These are phyloP conservation scores for Poa pratensis DNA, from an alignment of 176 grass and related monocot genomes.

Conservation along the genomic window DNA sequence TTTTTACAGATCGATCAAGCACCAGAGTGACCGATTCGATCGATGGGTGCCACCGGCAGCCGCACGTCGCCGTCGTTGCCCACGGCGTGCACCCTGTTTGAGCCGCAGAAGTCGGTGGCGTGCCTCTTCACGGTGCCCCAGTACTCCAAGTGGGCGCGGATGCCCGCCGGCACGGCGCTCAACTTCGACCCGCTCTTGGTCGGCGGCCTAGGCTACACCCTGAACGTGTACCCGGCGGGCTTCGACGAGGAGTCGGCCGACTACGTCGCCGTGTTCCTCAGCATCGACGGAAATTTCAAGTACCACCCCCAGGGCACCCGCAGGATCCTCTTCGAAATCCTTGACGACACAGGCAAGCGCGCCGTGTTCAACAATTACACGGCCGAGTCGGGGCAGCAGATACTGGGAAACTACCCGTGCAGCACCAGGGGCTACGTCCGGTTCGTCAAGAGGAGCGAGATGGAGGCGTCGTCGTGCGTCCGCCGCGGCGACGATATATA, in stretches of 20 bases:
- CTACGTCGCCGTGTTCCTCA: not conserved
- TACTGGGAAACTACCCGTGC: not conserved
- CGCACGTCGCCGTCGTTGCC: not conserved
- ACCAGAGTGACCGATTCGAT: not conserved
- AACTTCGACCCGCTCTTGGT: not conserved
- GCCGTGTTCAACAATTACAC: not conserved
- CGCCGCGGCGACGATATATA: not conserved
- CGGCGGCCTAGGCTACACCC: not conserved
- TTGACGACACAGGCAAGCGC: not conserved
- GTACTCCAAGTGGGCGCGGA: constrained; percentile 11
- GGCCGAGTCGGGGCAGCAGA: not conserved
- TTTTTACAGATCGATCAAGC: too few species aligned
- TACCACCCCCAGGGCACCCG: not conserved
- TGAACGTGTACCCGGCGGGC: not conserved
- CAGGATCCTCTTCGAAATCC: not conserved
- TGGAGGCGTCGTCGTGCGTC: not conserved
- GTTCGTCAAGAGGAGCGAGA: not conserved
- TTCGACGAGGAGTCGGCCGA: not conserved
- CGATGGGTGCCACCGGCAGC: not conserved
- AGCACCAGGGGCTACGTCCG: not conserved
- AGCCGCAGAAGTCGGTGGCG: not conserved
- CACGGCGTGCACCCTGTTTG: not conserved
- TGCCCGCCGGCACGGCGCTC: not conserved
- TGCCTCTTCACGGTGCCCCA: not conserved
- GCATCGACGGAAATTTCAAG: not conserved